These are phyloP conservation scores for Periconia sp. DNA, from an alignment of 2,329 filamentous ascomycete genomes.

Conservation along the genomic window DNA sequence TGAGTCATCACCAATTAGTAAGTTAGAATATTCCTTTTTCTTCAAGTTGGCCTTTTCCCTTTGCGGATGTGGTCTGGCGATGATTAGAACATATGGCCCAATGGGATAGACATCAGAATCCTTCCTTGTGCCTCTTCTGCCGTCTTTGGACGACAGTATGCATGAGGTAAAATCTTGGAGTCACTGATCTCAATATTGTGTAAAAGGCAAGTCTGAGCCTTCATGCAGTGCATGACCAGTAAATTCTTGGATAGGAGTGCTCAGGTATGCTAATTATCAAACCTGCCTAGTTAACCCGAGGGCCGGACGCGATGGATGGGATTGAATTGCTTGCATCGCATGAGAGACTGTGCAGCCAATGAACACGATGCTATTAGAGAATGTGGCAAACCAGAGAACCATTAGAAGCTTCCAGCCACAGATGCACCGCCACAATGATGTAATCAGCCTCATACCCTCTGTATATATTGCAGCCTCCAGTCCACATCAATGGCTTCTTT, in stretches of 20 bases:
- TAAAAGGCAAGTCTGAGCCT: constrained; percentile 42
- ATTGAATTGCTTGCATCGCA: no score
- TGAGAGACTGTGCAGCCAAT: no score
- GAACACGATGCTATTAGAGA: no score
- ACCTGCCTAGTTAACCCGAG: no score
- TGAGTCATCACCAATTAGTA: constrained; percentile 21
- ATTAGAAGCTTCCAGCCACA: constrained; percentile 25
- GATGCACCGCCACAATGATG: constrained; percentile 32
- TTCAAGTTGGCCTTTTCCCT: background rate
- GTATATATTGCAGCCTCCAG: background rate
- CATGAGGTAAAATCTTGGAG: constrained; percentile 19
- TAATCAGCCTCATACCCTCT: background rate
- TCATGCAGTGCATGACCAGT: background rate
- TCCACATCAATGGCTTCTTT: no score
- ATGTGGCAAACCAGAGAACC: no score
- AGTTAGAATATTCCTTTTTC: constrained; percentile 12
- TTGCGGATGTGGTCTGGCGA: constrained; percentile 11
- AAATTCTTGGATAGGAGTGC: no score
- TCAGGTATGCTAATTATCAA: background rate
- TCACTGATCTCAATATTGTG: constrained; percentile 16
- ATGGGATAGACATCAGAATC: constrained; percentile 24
- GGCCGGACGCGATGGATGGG: no score
- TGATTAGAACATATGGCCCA: constrained; percentile 34
- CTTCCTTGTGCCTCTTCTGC: constrained; percentile 11
- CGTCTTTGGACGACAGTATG: background rate